Evolutionary conservation across 2,329 filamentous ascomycete species (phyloP).

Genomic region (Lanzia echinophila): DNA sequence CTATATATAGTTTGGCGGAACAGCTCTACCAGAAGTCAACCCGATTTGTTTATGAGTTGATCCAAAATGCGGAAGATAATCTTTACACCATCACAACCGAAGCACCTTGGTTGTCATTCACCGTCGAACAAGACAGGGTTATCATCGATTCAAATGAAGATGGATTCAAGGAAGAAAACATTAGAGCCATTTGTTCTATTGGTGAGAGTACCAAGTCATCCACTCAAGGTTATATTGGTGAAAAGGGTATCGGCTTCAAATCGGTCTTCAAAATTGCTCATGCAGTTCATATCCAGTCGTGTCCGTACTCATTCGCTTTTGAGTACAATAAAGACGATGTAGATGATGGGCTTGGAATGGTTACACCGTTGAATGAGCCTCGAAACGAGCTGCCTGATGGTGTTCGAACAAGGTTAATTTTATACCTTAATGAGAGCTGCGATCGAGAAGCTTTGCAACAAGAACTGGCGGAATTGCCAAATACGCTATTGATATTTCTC

Average conservation of each 20-base stretch:
- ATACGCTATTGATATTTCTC: not conserved
- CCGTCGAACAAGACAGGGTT: constrained; percentile 24
- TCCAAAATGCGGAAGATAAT: constrained; percentile 40
- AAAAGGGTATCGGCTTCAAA: constrained; percentile 35
- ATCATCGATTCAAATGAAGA: constrained; percentile 33
- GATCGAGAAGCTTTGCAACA: not conserved
- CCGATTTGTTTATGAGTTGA: constrained; percentile 16
- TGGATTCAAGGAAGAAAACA: constrained; percentile 33
- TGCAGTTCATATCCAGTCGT: constrained; percentile 36
- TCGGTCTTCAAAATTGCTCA: constrained; percentile 30
- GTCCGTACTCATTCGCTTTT: constrained; percentile 4
- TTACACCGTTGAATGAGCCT: not conserved
- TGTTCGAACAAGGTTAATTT: not conserved
- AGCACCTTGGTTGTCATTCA: constrained; percentile 20
- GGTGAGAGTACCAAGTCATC: constrained; percentile 32
- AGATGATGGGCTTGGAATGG: not conserved
- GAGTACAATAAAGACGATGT: not conserved
- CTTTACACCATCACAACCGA: constrained; percentile 21
- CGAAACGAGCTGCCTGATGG: not conserved
- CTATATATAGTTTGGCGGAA: constrained; percentile 32
- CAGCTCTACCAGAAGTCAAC: constrained; percentile 37
- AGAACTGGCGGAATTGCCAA: not conserved
- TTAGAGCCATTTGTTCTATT: constrained; percentile 34
- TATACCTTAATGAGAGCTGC: not conserved
- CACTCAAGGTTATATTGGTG: constrained; percentile 28